These are phyloP conservation scores for Eimeria praecox DNA, from an alignment of 169 alveolate genomes.

Conservation along the genomic window DNA sequence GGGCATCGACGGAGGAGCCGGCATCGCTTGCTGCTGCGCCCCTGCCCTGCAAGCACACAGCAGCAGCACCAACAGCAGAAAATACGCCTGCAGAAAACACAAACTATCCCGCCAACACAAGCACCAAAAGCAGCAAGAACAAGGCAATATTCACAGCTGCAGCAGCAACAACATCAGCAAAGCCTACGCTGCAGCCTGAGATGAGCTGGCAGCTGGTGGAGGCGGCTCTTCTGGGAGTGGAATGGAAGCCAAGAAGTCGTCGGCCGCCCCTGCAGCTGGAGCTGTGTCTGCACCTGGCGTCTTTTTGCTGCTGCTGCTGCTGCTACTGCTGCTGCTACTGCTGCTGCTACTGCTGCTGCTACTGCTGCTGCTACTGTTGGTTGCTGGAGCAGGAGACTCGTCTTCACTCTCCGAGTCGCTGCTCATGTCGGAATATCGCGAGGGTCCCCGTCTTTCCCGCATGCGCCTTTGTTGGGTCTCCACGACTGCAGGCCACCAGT, in stretches of 20 bases:
- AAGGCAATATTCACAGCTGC: background rate
- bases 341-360: conserved; percentile 44
- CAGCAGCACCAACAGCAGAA: background rate
- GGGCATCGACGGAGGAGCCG: conserved; percentile 36
- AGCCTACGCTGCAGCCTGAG: conserved; percentile 9
- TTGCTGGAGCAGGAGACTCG: conserved; percentile 7
- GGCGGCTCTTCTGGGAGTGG: conserved; percentile 70
- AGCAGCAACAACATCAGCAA: background rate
- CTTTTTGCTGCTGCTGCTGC: conserved; percentile 40
- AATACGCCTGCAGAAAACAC: background rate
- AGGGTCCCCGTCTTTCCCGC: conserved; percentile 35
- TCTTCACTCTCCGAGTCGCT: conserved; percentile 64
- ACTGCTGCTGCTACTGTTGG: conserved; percentile 23
- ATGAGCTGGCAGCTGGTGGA: conserved; percentile 5
- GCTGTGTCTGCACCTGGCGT: conserved; percentile 39
- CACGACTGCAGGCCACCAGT: conserved; percentile 48
- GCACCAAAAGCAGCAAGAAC: background rate
- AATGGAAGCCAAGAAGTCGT: conserved; percentile 64
- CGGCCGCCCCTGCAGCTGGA: conserved; percentile 25
- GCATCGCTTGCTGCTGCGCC: background rate
- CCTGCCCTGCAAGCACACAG: conserved; percentile 29
- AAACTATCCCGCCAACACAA: background rate
- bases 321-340: conserved; percentile 1
- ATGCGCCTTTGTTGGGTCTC: conserved; percentile 47
- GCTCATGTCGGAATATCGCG: conserved; percentile 64